A percentile compares a stretch with the other conserved stretches of the same genome.
Conservation (phyloP, 139 green algal genomes). For the Chlorella sp. region DNA sequence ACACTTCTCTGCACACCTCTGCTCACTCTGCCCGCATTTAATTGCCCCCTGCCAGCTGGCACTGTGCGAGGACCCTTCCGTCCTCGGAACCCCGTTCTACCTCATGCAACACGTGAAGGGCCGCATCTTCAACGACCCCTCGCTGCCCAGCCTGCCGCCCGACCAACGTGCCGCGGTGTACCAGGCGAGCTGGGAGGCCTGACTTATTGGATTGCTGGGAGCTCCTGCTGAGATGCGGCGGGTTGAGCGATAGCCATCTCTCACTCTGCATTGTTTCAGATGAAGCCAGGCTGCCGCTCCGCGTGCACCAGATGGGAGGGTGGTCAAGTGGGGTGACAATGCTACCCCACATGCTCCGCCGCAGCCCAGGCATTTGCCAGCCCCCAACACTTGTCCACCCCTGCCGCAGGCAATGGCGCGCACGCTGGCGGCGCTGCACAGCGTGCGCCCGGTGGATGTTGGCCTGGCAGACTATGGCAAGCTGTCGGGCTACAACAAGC, state of each 20-base stretch:
- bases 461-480: conserved; percentile 77
- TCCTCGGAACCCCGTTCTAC: conserved; percentile 97
- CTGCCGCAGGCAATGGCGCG: conserved; percentile 46
- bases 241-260: no score
- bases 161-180: conserved; percentile 50
- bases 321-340: no score
- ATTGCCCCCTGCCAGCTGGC: conserved; percentile 40
- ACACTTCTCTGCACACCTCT: not conserved
- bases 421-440: conserved; percentile 89
- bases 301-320: no score
- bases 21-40: not conserved
- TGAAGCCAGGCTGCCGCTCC: no score
- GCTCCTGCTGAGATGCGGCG: no score
- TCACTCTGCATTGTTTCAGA: no score
- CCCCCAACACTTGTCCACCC: no score
- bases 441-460: conserved; percentile 59
- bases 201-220: no score
- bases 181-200: not conserved
- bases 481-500: conserved; percentile 71
- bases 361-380: no score
- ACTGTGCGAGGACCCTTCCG: conserved; percentile 79
- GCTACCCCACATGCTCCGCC: no score
- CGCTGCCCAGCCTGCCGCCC: conserved; percentile 68
- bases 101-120: conserved; percentile 88
- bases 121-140: conserved; percentile 80